Base-by-base conservation (phyloP, 306 rosid species). In the Oemleria cerasiformis region DNA sequence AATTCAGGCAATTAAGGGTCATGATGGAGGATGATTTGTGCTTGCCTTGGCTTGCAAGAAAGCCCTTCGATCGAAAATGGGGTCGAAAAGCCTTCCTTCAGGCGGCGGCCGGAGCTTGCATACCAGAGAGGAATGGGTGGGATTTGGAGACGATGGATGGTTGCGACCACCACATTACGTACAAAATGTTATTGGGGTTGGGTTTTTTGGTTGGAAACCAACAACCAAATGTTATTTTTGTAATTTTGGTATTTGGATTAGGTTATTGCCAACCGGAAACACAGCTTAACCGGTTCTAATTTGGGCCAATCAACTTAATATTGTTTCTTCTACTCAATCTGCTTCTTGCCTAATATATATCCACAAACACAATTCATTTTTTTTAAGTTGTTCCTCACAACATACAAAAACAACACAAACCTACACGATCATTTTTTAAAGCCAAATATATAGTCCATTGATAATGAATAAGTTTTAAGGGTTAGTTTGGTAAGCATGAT, bases 1-100 rank as follows among this genome's bases (percentile, higher is more conserved):
- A 83, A 34, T 77, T 57, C 8, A 93, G 84, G 84, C 96, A 93
- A 63, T 74, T 88, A 62, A 93, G 90, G 74, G 77, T 84, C 98
- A 88, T 88, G 64, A 25, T 25, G 30, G 30, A 25, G 30, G 30
- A 25, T 25, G 30, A 2, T 54, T 25, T 8, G 70, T 75, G 79
- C 17, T 14, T 67, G 40, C 9, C 15, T 19, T 9, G 20, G 45
- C 64, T 34, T 42, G 50, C 66, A 42, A 70, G 63, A 76, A 68
- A 45, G 67, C 77, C 79, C 77, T 70, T 56, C 3, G 19, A 16
- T 23, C 30, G 30, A 11, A 38, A 7, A 19, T 8, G 49, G 45
- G 66, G 73, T 53, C 66, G 51, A 49, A 50, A 25, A 25, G 30
- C 30, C 30, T 25, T 10, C 56, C 56, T 51, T 16, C 23, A 60